Base-by-base conservation (phyloP, 2,329 filamentous ascomycete genomes). In the Botrytis cinerea region DNA sequence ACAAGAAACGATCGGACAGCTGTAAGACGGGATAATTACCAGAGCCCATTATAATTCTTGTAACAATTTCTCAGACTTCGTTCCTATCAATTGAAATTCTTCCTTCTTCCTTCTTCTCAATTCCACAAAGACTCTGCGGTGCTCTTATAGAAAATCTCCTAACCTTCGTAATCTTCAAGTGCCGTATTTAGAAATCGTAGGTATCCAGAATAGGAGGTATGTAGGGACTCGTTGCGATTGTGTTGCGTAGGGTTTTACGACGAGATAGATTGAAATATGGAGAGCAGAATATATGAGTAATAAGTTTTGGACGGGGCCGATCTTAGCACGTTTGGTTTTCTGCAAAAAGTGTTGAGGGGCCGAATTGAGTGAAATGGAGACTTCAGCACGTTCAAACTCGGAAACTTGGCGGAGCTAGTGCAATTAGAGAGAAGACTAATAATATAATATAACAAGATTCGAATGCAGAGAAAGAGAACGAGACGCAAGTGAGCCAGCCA, bases 31-130 rank as follows among this genome's bases (percentile, higher is more conserved):
- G 38, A 20, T 35, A 38, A 35, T 69, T 35, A 69, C 64, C 64
- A 43, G 71, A 70, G 22, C 48, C 32, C 71, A 73, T 73, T 70
- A 48, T 70, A 18, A 70, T 35, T 70, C 28, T 14, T 46, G 51
- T 40, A 4, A n/a, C 18, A 57, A 57, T 45, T 43, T 68, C 32
- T 22, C 16, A 28, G 8, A 40, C 46, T 43, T 68, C 66, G 28
- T 57, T 57, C 51, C 12, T 28, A 18, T 57, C 51, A 57, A 57
- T n/a, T 45, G n/a, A 8, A n/a, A 1, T 63, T 63, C 38, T n/a
- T 43, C 38, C 0, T 63, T 63, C 38, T n/a, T 43, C 38, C 16
- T 63, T 45, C 22, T 10, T 16, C 16, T 62, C 18, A 38, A 57
- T 38, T n/a, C 45, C 32, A 40, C 25, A 18, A 12, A 32, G 46